phyloP scores from a whole-genome alignment of 345 rosid genomes.

The Brassica rapa region DNA sequence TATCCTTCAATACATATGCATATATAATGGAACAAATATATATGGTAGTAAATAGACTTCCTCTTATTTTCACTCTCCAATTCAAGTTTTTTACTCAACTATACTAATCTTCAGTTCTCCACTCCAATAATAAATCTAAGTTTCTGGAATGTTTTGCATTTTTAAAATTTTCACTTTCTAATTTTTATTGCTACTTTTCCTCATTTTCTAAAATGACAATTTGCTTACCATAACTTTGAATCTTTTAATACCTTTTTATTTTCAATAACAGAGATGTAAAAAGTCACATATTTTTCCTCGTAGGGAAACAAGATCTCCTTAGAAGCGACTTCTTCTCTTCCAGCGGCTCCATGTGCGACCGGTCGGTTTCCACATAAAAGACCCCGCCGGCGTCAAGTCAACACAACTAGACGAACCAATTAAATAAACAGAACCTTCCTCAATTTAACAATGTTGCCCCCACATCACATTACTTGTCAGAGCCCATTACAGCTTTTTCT shows the following conservation, averaged over 20 bases:
- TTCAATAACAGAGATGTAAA: neutral
- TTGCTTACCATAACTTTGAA: neutral
- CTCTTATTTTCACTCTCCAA: neutral
- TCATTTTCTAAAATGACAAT: neutral
- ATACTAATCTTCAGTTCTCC: neutral
- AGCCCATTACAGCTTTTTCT: slow-evolving; percentile 8
- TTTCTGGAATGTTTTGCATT: neutral
- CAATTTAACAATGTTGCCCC: neutral
- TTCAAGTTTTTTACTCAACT: neutral
- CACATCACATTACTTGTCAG: slow-evolving; percentile 7
- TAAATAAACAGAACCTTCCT: slow-evolving; percentile 22
- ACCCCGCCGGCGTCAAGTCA: slow-evolving; percentile 16
- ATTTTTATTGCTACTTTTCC: neutral
- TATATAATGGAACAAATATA: neutral
- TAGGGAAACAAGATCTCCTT: neutral
- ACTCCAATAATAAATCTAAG: neutral
- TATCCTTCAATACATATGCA: neutral
- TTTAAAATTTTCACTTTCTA: neutral
- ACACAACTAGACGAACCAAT: neutral
- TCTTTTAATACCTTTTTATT: neutral
- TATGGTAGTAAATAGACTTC: neutral
- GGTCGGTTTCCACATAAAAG: slow-evolving; percentile 21
- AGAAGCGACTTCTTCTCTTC: slow-evolving; percentile 5
- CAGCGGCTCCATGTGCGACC: slow-evolving; percentile 30
- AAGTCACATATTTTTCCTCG: neutral